phyloP scores from a whole-genome alignment of 2,329 filamentous ascomycete species.

The Amphichorda felina region DNA sequence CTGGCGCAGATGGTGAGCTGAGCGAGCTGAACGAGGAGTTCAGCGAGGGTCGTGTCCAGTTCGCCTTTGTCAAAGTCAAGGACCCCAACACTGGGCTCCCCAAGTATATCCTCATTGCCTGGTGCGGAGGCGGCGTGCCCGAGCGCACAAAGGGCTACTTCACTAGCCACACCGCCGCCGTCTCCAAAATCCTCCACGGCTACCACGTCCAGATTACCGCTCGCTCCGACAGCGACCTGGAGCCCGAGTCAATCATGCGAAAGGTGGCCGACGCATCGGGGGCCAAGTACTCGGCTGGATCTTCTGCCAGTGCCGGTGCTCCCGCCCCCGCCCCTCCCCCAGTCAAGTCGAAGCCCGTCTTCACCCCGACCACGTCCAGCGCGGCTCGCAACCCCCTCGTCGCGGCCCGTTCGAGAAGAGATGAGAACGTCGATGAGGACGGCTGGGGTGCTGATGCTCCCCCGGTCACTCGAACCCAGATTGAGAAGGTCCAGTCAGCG shows the following conservation, averaged over 20 bases:
- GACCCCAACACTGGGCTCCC: conserved; percentile 83
- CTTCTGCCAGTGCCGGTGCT: conserved; percentile 32
- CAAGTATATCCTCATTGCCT: conserved; percentile 88
- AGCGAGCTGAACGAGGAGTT: conserved; percentile 88
- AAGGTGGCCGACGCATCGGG: conserved; percentile 94
- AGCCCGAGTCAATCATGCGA: conserved; percentile 76
- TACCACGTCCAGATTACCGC: conserved; percentile 98
- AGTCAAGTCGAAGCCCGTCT: conserved; percentile 80
- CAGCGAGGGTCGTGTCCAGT: conserved; percentile 92
- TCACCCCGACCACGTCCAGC: conserved; percentile 59
- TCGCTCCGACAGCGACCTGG: conserved; percentile 79
- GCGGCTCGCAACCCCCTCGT: conserved; percentile 50
- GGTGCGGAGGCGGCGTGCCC: conserved; percentile 97
- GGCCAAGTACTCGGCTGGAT: conserved; percentile 75
- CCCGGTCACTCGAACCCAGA: conserved; percentile 71
- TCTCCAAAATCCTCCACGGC: conserved; percentile 86
- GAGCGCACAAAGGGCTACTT: conserved; percentile 98
- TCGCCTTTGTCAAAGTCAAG: conserved; percentile 92
- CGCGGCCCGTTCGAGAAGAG: conserved; percentile 49
- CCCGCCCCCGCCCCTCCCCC: conserved; percentile 47
- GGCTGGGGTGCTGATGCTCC: conserved; percentile 94
- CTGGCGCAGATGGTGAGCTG: conserved; percentile 70
- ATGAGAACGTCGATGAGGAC: conserved; percentile 60
- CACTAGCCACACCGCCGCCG: conserved; percentile 80
- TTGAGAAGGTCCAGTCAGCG: conserved; percentile 85